Base-by-base conservation (phyloP, 2,329 filamentous ascomycete species). In the Colletotrichum sojae region DNA sequence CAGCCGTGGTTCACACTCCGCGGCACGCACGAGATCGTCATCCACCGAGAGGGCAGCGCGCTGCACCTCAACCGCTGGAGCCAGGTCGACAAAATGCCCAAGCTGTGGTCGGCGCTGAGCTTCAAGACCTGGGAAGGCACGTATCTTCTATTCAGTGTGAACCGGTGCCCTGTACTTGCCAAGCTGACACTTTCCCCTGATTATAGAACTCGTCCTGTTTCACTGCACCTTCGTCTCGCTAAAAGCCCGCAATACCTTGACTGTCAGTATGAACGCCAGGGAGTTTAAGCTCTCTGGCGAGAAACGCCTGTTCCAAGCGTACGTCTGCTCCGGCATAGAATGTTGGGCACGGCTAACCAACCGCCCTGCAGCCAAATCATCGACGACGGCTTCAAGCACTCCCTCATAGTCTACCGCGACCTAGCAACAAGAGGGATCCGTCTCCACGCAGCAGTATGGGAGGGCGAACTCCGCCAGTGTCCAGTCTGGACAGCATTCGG, bases 401-500 rank as follows among this genome's bases (percentile, higher is more conserved):
- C 80, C 2, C 81, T 91, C 4, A 83, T 84, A 15, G 84, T 91
- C 1, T 87, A 85, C 64, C 78, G 86, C 69, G 88, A 91, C 72
- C 58, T 71, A 1, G 77, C 81, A 25, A 86, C 84, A 1, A 77
- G 79, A 10, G 84, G 84, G 2, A 66, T 87, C 2, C 85, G 89
- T 13, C 83, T 91, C 0, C 88, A 90, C 55, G 86, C 87, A 13
- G 82, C 86, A 1, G 83, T 88, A 0, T 85, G 83, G 81, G 83
- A 86, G n/a, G 88, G 87, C 2, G 83, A 85, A 59, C 74, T 89
- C 57, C 81, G 79, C 36, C 80, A 81, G 58, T 89, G 87, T 72
- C 89, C 89, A 1, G 83, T 91, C 9, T 91, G 89, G 89, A 91
- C 89, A 2, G 88, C 89, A 2, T 91, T 91, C 73, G 79, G 88